These are phyloP conservation scores for Ganoderma lingzhi DNA, from an alignment of 1,284 basidiomycete genomes.

Conservation along the genomic window DNA sequence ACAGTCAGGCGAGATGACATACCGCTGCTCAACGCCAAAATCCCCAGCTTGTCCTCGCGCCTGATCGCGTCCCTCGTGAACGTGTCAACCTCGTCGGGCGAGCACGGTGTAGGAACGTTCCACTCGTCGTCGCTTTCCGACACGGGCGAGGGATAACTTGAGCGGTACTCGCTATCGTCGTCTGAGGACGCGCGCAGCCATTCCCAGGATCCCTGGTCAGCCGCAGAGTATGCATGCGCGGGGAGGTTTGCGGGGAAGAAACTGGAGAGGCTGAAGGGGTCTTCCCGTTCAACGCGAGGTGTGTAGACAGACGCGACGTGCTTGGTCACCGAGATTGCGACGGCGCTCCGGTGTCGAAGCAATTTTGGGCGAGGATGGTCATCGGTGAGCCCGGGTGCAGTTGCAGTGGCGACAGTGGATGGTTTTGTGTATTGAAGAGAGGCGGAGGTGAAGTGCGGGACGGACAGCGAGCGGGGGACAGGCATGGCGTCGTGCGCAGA, in stretches of 20 bases:
- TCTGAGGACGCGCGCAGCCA: slow-evolving; percentile 47
- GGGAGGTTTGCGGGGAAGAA: slow-evolving; percentile 55
- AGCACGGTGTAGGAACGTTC: slow-evolving; percentile 30
- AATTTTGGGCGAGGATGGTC: slow-evolving; percentile 28
- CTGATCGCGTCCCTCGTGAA: slow-evolving; percentile 47
- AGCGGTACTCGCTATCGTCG: slow-evolving; percentile 30
- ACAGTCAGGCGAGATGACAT: slow-evolving; percentile 18
- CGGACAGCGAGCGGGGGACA: slow-evolving; percentile 41
- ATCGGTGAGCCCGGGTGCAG: slow-evolving; percentile 14
- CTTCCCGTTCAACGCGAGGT: slow-evolving; percentile 41
- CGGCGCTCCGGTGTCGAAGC: slow-evolving; percentile 35
- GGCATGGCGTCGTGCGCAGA: slow-evolving; percentile 32
- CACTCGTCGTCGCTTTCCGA: slow-evolving; percentile 39
- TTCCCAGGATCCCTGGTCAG: slow-evolving; percentile 47
- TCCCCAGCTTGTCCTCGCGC: slow-evolving; percentile 57
- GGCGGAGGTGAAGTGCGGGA: slow-evolving; percentile 32
- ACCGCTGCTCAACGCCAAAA: slow-evolving; percentile 50
- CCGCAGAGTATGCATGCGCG: slow-evolving; percentile 31
- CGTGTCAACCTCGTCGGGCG: slow-evolving; percentile 36
- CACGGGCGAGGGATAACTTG: slow-evolving; percentile 35
- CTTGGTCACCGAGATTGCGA: slow-evolving; percentile 18
- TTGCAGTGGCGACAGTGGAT: slow-evolving; percentile 18
- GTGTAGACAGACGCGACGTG: slow-evolving; percentile 25
- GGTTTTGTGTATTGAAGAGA: slow-evolving; percentile 20
- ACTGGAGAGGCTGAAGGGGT: slow-evolving; percentile 57